These are phyloP conservation scores for Pneumocystis oryctolagi DNA, from an alignment of 1,139 yeast genomes.

Conservation along the genomic window DNA sequence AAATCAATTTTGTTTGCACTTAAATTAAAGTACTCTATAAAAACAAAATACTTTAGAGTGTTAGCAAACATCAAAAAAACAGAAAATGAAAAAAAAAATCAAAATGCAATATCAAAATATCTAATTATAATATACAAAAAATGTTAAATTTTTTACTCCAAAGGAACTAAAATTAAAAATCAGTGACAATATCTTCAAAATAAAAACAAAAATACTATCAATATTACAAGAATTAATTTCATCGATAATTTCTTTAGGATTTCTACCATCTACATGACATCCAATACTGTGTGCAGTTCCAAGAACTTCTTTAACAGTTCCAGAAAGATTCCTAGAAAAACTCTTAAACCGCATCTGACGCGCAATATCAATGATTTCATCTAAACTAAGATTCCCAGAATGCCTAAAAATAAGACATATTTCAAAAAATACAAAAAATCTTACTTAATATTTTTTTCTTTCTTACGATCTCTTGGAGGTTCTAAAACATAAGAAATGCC, in stretches of 20 bases:
- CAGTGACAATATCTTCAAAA: background rate
- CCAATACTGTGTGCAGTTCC: slow-evolving; percentile 33
- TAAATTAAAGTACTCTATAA: slow-evolving; percentile 82
- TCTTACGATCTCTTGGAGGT: slow-evolving; percentile 99
- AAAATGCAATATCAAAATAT: background rate
- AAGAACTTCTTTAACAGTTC: slow-evolving; percentile 95
- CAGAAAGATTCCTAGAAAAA: slow-evolving; percentile 92
- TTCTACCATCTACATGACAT: slow-evolving; percentile 87
- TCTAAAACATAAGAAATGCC: slow-evolving; percentile 27
- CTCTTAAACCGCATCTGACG: slow-evolving; percentile 96
- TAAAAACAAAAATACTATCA: slow-evolving; percentile 1
- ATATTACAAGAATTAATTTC: slow-evolving; percentile 12
- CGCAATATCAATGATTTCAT: slow-evolving; percentile 93
- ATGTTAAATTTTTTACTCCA: background rate
- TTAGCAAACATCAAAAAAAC: slow-evolving; percentile 53
- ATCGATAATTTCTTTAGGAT: slow-evolving; percentile 77
- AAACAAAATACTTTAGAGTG: slow-evolving; percentile 75
- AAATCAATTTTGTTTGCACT: slow-evolving; percentile 75
- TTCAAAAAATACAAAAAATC: background rate
- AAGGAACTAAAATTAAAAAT: slow-evolving; percentile 3
- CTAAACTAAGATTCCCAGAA: slow-evolving; percentile 96
- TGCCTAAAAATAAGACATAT: slow-evolving; percentile 30
- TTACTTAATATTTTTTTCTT: slow-evolving; percentile 91
- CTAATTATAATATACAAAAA: background rate
- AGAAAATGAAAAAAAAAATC: background rate